Conservation (phyloP, 1,284 basidiomycete species). For the Baeospora myosura region DNA sequence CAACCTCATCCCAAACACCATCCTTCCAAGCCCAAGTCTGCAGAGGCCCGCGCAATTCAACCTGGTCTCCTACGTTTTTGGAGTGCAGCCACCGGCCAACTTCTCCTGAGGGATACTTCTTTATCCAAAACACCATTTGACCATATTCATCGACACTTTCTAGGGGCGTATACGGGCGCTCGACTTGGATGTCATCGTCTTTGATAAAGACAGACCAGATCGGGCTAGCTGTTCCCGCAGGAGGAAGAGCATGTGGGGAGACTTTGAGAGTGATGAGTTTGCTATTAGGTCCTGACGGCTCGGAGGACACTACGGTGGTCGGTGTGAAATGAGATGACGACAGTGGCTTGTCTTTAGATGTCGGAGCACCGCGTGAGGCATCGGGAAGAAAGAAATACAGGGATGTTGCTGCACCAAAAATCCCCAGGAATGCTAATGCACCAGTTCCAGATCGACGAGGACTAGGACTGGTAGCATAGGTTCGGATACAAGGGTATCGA, state of each 20-base stretch:
- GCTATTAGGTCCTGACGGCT: conserved; percentile 42
- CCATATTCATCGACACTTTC: conserved; percentile 63
- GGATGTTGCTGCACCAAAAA: conserved; percentile 29
- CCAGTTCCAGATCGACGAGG: background rate
- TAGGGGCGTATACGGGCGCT: conserved; percentile 77
- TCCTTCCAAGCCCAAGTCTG: conserved; percentile 65
- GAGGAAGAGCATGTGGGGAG: conserved; percentile 18
- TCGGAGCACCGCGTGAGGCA: conserved; percentile 32
- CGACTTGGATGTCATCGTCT: conserved; percentile 84
- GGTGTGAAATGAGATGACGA: conserved; percentile 59
- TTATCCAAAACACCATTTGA: conserved; percentile 67
- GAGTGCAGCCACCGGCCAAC: conserved; percentile 77
- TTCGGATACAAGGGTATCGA: too few relatives aligned
- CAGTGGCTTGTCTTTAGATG: conserved; percentile 31
- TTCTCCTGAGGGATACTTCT: conserved; percentile 73
- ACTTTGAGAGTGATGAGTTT: conserved; percentile 48
- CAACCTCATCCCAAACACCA: conserved; percentile 63
- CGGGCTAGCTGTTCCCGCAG: conserved; percentile 26
- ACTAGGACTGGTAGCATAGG: background rate
- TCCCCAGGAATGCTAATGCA: background rate
- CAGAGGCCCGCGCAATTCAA: conserved; percentile 75
- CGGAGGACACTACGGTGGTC: conserved; percentile 48
- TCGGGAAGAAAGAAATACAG: conserved; percentile 46
- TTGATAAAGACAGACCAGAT: conserved; percentile 78
- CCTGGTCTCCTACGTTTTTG: conserved; percentile 53